Percentiles rank a stretch among this genome's conserved stretches.
Evolutionary conservation across 108 stramenopile genomes (phyloP).

Genomic region (Cyclotella kingstonii): DNA sequence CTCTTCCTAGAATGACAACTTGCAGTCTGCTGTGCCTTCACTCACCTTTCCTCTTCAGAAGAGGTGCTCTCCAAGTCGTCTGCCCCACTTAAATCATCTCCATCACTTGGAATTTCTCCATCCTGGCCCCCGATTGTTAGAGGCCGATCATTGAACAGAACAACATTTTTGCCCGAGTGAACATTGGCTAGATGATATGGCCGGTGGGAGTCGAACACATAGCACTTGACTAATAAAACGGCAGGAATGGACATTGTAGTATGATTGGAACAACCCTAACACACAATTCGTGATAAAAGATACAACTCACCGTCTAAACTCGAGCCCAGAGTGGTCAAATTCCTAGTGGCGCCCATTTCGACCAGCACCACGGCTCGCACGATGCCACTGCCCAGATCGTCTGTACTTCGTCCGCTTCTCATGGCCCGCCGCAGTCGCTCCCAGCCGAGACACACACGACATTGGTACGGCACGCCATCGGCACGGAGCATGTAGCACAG

Average conservation of each 20-base stretch:
- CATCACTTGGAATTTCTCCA: constrained; percentile 68
- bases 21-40: not conserved
- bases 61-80: not conserved
- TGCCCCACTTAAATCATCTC: constrained; percentile 78
- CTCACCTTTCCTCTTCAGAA: constrained; percentile 9
- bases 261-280: no score
- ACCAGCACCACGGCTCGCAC: constrained; percentile 65
- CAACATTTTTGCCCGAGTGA: constrained; percentile 60
- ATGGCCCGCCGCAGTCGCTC: constrained; percentile 7
- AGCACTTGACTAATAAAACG: constrained; percentile 29
- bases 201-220: constrained; percentile 77
- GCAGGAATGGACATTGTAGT: no score
- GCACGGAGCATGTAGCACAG: constrained; percentile 69
- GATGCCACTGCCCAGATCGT: constrained; percentile 7
- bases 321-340: constrained; percentile 49
- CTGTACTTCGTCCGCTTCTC: constrained; percentile 3
- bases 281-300: no score
- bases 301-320: no score
- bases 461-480: constrained; percentile 70
- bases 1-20: no score
- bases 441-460: constrained; percentile 56
- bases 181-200: constrained; percentile 83
- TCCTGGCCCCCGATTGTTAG: constrained; percentile 21
- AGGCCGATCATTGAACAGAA: constrained; percentile 69
- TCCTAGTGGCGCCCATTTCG: constrained; percentile 72